phyloP scores from a whole-genome alignment of 306 rosid species.

The Carpinus fangiana region DNA sequence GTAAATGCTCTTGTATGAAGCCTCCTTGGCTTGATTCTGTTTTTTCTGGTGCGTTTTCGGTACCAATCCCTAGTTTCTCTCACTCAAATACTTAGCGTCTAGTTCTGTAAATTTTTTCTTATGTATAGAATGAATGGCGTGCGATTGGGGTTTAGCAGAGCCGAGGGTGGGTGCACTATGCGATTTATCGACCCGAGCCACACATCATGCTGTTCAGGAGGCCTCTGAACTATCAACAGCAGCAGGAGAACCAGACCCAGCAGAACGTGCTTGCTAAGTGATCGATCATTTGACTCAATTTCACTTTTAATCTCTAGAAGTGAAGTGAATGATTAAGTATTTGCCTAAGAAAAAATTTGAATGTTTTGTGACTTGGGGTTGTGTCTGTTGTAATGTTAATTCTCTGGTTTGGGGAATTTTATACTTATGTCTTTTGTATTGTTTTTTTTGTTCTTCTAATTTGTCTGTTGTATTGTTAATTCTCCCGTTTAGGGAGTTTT shows the following conservation, averaged over 20 bases:
- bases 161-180: constrained; percentile 97
- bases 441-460: too few species aligned
- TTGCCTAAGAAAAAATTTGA: constrained; percentile 3
- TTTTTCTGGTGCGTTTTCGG: constrained; percentile 44
- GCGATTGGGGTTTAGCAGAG: constrained; percentile 98
- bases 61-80: constrained; percentile 45
- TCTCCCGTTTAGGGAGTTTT: too few species aligned
- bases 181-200: constrained; percentile 92
- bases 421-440: too few species aligned
- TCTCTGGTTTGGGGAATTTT: too few species aligned
- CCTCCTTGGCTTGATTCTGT: constrained; percentile 45
- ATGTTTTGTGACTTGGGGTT: too few species aligned
- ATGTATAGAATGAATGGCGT: constrained; percentile 78
- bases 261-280: constrained; percentile 47
- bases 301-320: constrained; percentile 18
- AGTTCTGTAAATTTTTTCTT: not conserved
- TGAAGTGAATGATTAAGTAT: constrained; percentile 23
- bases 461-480: too few species aligned
- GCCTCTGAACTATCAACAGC: constrained; percentile 87
- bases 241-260: constrained; percentile 78
- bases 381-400: not conserved
- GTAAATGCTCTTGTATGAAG: constrained; percentile 42
- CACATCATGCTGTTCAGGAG: constrained; percentile 98
- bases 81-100: not conserved
- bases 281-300: not conserved